phyloP scores from a whole-genome alignment of 176 grass and related monocot species.

The bread wheat (Triticum aestivum) region DNA sequence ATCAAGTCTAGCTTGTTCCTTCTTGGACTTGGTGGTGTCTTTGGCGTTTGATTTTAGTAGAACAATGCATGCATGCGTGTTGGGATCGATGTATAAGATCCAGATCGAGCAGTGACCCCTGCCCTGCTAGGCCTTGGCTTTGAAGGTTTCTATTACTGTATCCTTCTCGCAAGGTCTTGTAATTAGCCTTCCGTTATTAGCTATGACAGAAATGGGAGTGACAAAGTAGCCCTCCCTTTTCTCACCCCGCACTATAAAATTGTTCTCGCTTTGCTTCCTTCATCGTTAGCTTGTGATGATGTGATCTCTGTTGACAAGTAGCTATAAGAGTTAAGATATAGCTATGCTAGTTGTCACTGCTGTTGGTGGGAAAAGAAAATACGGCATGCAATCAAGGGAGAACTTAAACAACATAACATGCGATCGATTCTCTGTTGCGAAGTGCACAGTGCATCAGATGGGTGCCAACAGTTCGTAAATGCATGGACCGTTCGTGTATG shows the following conservation, averaged over 20 bases:
- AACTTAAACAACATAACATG: neutral
- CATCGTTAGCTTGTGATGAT: neutral
- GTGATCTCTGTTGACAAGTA: neutral
- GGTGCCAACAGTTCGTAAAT: neutral
- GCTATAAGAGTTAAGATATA: neutral
- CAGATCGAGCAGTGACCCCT: neutral
- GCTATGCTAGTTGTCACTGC: neutral
- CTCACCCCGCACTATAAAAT: neutral
- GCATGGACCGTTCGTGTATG: neutral
- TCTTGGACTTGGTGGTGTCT: neutral
- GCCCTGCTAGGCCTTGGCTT: slow-evolving; percentile 1
- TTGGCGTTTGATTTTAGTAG: neutral
- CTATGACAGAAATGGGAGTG: neutral
- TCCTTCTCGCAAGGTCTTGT: slow-evolving; percentile 33
- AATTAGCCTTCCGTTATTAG: slow-evolving; percentile 19
- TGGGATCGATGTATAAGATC: slow-evolving; percentile 5
- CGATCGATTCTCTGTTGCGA: neutral
- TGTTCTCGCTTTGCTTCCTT: neutral
- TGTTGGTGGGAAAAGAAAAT: slow-evolving; percentile 17
- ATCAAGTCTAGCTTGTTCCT: neutral
- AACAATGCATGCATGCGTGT: neutral
- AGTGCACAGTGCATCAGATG: neutral
- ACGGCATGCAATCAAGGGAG: neutral
- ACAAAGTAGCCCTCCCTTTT: neutral
- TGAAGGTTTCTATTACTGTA: slow-evolving; percentile 29